Evolutionary conservation across 2,329 filamentous ascomycete species (phyloP), one percentile per base, ranked within the genome.

Genomic region (Truncatella angustata): DNA sequence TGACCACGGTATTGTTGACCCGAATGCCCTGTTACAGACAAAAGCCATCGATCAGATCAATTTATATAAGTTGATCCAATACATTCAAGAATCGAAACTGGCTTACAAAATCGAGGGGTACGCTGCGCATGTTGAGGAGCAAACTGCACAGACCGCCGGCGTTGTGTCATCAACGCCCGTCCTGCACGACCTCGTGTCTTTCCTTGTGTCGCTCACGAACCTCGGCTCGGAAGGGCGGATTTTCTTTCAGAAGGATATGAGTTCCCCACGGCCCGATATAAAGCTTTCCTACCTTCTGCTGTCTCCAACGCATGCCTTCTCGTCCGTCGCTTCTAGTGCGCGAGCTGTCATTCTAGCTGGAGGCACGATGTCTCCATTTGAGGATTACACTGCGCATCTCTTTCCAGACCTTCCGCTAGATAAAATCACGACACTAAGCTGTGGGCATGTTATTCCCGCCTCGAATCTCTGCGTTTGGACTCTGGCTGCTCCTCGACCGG

Each of bases 31-130:
- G 1, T 85, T 97, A 58, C 80, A 85, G 21, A 85, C 86, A 34
- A 96, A 96, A 66, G 91, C 91, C 0, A 88, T 94, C 21, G 94
- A 99, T 64, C 93, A 97, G 64, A 92, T 99, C 71, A 96, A 97
- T 62, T 81, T 97, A 26, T 93, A 90, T 70, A 93, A 94, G 65
- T 77, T 99, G 12, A 85, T 92, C 28, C 81, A 84, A 39, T 97
- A 97, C 67, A 82, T 99, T 4, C 88, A 93, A 63, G 87, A 94
- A 57, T 97, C 92, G 56, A 97, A 96, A 63, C 74, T 99, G 11
- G 92, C 93, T 1, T 88, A 92, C 57, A 99, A 99, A 68, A 89
- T 97, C 10, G 93, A 99, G 70, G 88, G 90, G 45, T 99, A 97
- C 63, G 82, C 85, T 3, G 78, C 82, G 3, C 81, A 88, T 54